A percentile compares a stretch with the other conserved stretches of the same genome.
phyloP scores from a whole-genome alignment of 495 filamentous ascomycete species.

The Alectoria sarmentosa region DNA sequence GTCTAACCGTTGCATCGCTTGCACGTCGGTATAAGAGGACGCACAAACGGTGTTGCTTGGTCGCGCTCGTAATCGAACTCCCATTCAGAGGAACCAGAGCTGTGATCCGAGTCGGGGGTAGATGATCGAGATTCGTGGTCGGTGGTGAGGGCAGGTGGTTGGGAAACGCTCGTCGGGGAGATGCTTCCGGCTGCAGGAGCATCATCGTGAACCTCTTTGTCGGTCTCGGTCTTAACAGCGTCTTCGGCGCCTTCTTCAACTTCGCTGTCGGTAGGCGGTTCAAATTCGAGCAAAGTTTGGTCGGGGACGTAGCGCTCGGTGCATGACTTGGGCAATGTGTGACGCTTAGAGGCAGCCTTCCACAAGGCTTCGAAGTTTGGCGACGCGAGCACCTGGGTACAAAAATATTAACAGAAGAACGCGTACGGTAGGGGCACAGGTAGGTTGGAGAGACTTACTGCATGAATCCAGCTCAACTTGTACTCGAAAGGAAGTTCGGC shows the following conservation, averaged over 20 bases:
- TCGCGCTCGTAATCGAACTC: not conserved
- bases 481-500: not conserved
- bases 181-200: not conserved
- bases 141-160: not conserved
- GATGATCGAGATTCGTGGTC: not conserved
- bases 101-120: not conserved
- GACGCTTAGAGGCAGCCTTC: not conserved
- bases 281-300: not conserved
- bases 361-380: conserved; percentile 23
- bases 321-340: not conserved
- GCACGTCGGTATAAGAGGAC: not conserved
- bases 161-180: not conserved
- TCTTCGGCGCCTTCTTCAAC: not conserved
- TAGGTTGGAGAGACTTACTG: conserved; percentile 4
- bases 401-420: not conserved
- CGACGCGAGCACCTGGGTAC: conserved; percentile 22
- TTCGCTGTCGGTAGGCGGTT: not conserved
- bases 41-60: too few relatives aligned
- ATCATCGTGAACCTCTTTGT: not conserved
- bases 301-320: conserved; percentile 6
- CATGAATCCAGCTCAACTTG: conserved; percentile 17
- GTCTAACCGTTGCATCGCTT: not conserved
- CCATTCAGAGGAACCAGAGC: not conserved
- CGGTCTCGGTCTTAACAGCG: not conserved
- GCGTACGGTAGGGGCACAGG: too few relatives aligned